A percentile compares a stretch with the other conserved stretches of the same genome.
phyloP scores from a whole-genome alignment of 352 stramenopile species.

The Phytophthora syringae region DNA sequence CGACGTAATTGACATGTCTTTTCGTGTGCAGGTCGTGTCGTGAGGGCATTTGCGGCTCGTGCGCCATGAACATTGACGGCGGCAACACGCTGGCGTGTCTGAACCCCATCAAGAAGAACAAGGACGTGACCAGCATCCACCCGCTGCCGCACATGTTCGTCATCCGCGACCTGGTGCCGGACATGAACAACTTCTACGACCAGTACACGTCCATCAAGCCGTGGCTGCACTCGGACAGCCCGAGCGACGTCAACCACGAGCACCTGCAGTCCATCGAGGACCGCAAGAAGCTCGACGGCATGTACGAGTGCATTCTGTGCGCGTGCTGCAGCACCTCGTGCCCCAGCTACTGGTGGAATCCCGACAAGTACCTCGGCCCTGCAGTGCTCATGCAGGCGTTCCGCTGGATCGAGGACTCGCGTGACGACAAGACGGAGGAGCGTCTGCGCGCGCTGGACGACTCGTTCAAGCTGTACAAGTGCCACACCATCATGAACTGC shows the following conservation, averaged over 20 bases:
- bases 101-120: conserved; percentile 95
- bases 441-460: conserved; percentile 96
- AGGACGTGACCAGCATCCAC: conserved; percentile 97
- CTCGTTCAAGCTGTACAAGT: conserved; percentile 99
- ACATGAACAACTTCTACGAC: conserved; percentile 99
- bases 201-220: conserved; percentile 98
- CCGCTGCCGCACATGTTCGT: conserved; percentile 99
- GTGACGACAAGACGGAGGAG: conserved; percentile 97
- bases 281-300: conserved; percentile 99
- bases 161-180: conserved; percentile 98
- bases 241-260: conserved; percentile 89
- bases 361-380: conserved; percentile 94
- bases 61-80: conserved; percentile 99
- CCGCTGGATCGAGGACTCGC: conserved; percentile 99
- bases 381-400: conserved; percentile 95
- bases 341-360: conserved; percentile 99
- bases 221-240: conserved; percentile 97
- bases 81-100: conserved; percentile 99
- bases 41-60: conserved; percentile 99
- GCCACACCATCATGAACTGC: conserved; percentile 99
- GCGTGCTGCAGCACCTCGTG: conserved; percentile 99
- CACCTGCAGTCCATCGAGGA: conserved; percentile 94
- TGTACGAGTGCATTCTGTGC: conserved; percentile 99
- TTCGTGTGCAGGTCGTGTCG: conserved; percentile 93
- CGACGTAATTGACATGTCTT: too few relatives aligned